These are phyloP conservation scores for Pythium aristosporum DNA, from an alignment of 352 stramenopile genomes.

Conservation along the genomic window DNA sequence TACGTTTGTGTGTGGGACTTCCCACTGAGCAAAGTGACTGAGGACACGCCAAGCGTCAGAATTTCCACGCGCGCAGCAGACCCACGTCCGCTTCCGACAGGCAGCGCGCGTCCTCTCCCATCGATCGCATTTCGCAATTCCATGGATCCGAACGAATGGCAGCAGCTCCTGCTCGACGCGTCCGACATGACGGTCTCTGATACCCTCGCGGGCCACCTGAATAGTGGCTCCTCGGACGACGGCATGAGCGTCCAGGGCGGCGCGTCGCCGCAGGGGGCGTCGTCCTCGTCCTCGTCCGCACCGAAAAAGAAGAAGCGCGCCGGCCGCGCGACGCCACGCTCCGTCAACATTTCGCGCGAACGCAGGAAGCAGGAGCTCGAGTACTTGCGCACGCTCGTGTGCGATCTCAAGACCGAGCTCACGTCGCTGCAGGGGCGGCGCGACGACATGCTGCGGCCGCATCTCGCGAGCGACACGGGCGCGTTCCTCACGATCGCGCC, in stretches of 20 bases:
- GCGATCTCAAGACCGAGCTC: slow-evolving; percentile 1
- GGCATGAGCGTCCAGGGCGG: background rate
- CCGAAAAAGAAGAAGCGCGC: slow-evolving; percentile 1
- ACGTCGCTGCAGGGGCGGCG: background rate
- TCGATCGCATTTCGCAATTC: no score
- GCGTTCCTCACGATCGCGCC: background rate
- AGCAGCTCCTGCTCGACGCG: background rate
- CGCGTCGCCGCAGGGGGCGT: no score
- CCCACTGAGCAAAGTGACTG: no score
- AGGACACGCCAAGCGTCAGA: no score
- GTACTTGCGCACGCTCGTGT: background rate
- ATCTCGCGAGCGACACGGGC: slow-evolving; percentile 5
- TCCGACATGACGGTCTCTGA: slow-evolving; percentile 1
- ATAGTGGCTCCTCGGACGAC: background rate
- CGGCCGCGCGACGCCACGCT: background rate
- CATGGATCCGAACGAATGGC: no score
- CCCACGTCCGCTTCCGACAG: no score
- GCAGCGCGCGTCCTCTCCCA: no score
- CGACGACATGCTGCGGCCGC: background rate
- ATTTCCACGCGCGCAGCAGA: no score
- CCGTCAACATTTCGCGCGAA: slow-evolving; percentile 3
- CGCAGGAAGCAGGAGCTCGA: slow-evolving; percentile 7
- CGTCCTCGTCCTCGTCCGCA: background rate
- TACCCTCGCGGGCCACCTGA: background rate
- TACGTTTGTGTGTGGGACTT: no score